A percentile compares a stretch with the other conserved stretches of the same genome.
phyloP scores from a whole-genome alignment of 345 rosid species.

The Gossypium anomalum region DNA sequence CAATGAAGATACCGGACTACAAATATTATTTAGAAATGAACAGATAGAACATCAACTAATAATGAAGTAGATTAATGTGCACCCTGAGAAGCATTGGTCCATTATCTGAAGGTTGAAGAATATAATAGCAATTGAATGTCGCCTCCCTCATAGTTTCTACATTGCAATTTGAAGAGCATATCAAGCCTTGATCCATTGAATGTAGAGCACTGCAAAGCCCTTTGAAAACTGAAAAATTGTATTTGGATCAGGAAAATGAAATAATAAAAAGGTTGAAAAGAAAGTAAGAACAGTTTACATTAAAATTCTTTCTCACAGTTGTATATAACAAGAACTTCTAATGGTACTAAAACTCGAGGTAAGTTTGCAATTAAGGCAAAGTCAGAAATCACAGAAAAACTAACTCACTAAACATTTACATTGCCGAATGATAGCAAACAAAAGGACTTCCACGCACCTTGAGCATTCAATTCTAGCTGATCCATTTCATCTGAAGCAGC shows the following conservation, averaged over 20 bases:
- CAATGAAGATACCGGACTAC: neutral
- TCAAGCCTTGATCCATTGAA: conserved; percentile 74
- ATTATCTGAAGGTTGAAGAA: conserved; percentile 81
- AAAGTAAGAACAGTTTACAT: neutral
- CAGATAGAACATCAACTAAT: neutral
- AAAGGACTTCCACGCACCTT: conserved; percentile 42
- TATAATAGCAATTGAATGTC: conserved; percentile 61
- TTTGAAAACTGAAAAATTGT: conserved; percentile 54
- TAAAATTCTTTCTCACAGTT: neutral
- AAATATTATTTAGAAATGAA: conserved; percentile 10
- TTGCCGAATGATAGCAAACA: conserved; percentile 8
- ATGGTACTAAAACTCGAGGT: conserved; percentile 1
- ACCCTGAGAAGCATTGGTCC: conserved; percentile 96
- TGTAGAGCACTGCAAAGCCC: conserved; percentile 68
- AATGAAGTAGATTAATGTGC: conserved; percentile 18
- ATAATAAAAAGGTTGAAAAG: neutral
- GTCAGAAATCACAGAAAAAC: conserved; percentile 5
- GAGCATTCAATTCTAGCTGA: conserved; percentile 61
- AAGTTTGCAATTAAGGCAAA: conserved; percentile 11
- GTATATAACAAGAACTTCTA: neutral
- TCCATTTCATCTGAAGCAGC: conserved; percentile 51
- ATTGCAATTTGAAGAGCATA: conserved; percentile 68
- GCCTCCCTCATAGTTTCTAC: conserved; percentile 52
- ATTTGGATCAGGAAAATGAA: conserved; percentile 2
- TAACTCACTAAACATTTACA: conserved; percentile 6